phyloP scores from a whole-genome alignment of 2,329 filamentous ascomycete genomes.

The Stagonosporopsis vannaccii region DNA sequence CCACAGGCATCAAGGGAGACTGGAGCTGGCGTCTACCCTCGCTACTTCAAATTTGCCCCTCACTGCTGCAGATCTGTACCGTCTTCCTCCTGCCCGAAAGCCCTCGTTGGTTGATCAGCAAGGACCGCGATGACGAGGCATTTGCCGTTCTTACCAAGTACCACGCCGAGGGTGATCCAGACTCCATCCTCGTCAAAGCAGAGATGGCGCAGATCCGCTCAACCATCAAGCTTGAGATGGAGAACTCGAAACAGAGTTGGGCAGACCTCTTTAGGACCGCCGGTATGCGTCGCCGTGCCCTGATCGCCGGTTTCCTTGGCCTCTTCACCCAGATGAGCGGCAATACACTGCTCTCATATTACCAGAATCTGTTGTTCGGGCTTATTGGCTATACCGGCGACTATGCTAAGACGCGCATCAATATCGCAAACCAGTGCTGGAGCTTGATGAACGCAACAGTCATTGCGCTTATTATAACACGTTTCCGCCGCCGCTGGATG shows the following conservation, averaged over 20 bases:
- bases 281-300: conserved; percentile 49
- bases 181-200: conserved; percentile 54
- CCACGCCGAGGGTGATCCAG: conserved; percentile 54
- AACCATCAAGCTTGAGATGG: conserved; percentile 63
- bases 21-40: conserved; percentile 63
- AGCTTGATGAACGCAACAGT: conserved; percentile 49
- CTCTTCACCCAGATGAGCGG: conserved; percentile 52
- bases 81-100: conserved; percentile 50
- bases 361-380: conserved; percentile 46
- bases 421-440: conserved; percentile 53
- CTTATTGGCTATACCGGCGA: conserved; percentile 51
- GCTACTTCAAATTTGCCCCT: conserved; percentile 59
- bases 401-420: conserved; percentile 52
- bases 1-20: conserved; percentile 50
- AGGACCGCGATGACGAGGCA: conserved; percentile 57
- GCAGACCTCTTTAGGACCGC: conserved; percentile 59
- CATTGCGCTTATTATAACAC: conserved; percentile 51
- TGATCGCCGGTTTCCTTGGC: conserved; percentile 43
- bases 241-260: conserved; percentile 63
- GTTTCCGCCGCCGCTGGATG: conserved; percentile 54
- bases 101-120: conserved; percentile 61
- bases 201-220: conserved; percentile 68
- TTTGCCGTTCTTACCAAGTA: conserved; percentile 49
- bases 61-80: conserved; percentile 52
- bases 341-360: conserved; percentile 51